Percentiles rank a stretch among this genome's conserved stretches.
Conservation (phyloP, 495 filamentous ascomycete genomes). For the Talaromyces stipitatus region DNA sequence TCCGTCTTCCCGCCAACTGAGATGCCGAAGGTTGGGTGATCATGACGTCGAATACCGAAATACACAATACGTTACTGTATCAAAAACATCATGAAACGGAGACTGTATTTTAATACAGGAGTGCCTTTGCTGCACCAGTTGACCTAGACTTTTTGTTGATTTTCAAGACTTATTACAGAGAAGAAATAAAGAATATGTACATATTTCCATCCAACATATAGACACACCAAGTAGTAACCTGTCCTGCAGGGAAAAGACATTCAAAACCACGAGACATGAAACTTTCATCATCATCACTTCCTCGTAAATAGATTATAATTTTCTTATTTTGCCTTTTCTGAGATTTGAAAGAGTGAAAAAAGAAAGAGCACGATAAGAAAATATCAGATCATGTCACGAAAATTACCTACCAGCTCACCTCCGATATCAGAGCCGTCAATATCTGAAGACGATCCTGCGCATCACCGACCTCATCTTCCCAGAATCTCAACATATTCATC, state of each 20-base stretch:
- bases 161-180: background rate
- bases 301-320: background rate
- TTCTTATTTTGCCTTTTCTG: background rate
- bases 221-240: background rate
- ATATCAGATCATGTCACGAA: background rate
- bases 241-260: slow-evolving; percentile 1
- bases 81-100: background rate
- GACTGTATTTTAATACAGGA: background rate
- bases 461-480: slow-evolving; percentile 13
- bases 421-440: slow-evolving; percentile 9
- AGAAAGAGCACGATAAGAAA: background rate
- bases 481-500: slow-evolving; percentile 12
- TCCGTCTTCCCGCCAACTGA: background rate
- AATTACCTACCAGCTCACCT: slow-evolving; percentile 1
- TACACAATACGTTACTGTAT: background rate
- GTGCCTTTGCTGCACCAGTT: background rate
- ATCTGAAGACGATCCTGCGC: slow-evolving; percentile 11
- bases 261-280: background rate
- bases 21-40: background rate
- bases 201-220: too few species aligned
- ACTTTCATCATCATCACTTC: background rate
- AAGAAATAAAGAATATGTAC: too few species aligned
- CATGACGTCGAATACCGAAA: slow-evolving; percentile 5
- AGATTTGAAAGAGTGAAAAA: background rate
- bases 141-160: too few species aligned